These are phyloP conservation scores for Rhodotorula graminis DNA, from an alignment of 768 basidiomycete genomes.

Conservation along the genomic window DNA sequence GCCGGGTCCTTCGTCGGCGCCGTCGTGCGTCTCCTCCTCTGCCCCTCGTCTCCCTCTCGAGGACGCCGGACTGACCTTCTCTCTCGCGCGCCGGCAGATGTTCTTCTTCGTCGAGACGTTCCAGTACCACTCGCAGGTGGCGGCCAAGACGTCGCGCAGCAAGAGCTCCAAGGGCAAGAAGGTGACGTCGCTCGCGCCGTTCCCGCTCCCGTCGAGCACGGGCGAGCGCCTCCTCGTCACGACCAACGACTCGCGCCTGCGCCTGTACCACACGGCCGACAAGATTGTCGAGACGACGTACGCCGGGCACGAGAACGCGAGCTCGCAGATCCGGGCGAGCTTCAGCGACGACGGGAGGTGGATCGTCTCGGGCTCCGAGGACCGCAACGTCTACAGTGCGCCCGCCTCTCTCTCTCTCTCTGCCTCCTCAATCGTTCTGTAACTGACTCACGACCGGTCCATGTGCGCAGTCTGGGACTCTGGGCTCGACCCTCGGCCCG, in stretches of 20 bases:
- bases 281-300: slow-evolving; percentile 40
- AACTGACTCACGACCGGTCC: neutral
- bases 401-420: neutral
- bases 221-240: slow-evolving; percentile 41
- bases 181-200: slow-evolving; percentile 40
- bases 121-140: slow-evolving; percentile 28
- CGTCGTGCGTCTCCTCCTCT: slow-evolving; percentile 21
- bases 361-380: slow-evolving; percentile 42
- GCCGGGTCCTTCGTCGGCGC: slow-evolving; percentile 41
- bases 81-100: slow-evolving; percentile 15
- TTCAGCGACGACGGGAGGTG: slow-evolving; percentile 41
- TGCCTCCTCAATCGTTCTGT: neutral
- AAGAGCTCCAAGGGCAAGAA: slow-evolving; percentile 44
- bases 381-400: slow-evolving; percentile 13
- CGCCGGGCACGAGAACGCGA: slow-evolving; percentile 42
- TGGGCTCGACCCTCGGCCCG: neutral
- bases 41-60: too few relatives aligned
- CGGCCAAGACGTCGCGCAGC: slow-evolving; percentile 36
- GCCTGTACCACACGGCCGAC: slow-evolving; percentile 39
- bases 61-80: neutral
- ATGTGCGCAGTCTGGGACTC: slow-evolving; percentile 24
- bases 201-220: slow-evolving; percentile 18
- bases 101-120: slow-evolving; percentile 40
- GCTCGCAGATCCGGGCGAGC: slow-evolving; percentile 37
- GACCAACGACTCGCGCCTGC: slow-evolving; percentile 42